Base-by-base conservation (phyloP, 1,284 basidiomycete species). In the Moesziomyces globuligerus region DNA sequence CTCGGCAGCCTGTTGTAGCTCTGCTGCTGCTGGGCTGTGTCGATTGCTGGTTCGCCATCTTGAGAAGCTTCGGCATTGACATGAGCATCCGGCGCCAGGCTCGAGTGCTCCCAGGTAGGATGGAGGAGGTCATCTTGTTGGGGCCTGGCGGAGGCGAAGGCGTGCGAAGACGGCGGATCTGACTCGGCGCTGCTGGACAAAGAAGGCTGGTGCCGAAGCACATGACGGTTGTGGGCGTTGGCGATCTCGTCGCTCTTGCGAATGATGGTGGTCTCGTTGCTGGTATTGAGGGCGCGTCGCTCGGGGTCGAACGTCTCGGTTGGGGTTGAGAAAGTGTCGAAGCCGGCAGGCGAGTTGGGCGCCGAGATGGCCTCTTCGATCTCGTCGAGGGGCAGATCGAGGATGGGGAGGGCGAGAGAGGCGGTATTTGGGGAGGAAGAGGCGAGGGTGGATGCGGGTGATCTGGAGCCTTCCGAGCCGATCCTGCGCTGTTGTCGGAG, bases 181-280 rank as follows among this genome's bases (percentile, higher is more conserved):
- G 50, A 24, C 13, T 54, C 55, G n/a, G 47, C 32, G 18, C 34
- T 36, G 40, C 48, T 56, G 10, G 57, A 39, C 29, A 68, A 56
- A 21, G 65, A 68, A 17, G 42, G 5, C 20, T 44, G 28, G 1
- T 37, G n/a, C 28, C 34, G 48, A 42, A 54, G 34, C 13, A 25
- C 34, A 7, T 18, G 32, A 15, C 29, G 26, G 7, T 15, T 17
- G 24, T 6, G 42, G 18, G 13, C 28, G 36, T 45, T 23, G n/a
- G 34, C 28, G 13, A 13, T 25, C 4, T 64, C 48, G 24, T 38
- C 25, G 26, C 50, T 42, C 11, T 45, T 43, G 25, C 50, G 50
- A 15, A 59, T 53, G 32, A 67, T 53, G 52, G 57, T 67, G n/a
- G 53, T 61, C 7, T 57, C 64, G 26, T 52, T 57, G 46, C 64